phyloP scores from a whole-genome alignment of 1,284 basidiomycete genomes.

The Austropuccinia psidii region DNA sequence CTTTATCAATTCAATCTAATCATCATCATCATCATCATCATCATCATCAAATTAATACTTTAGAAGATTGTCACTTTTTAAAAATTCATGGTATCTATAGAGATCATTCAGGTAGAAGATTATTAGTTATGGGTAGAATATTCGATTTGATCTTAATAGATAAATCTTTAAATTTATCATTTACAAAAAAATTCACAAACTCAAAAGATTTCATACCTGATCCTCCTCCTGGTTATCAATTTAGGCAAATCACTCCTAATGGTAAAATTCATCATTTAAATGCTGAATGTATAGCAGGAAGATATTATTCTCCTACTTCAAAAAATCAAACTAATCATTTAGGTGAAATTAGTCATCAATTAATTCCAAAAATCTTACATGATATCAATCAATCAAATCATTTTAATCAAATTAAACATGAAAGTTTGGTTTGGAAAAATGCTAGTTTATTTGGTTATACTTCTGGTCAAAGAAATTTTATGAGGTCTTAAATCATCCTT shows the following conservation, averaged over 20 bases:
- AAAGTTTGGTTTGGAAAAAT: not conserved
- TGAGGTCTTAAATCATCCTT: conserved; percentile 13
- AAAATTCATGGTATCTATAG: conserved; percentile 16
- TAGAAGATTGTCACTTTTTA: conserved; percentile 7
- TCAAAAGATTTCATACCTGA: conserved; percentile 1
- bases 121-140: conserved; percentile 1
- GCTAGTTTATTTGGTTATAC: conserved; percentile 25
- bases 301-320: conserved; percentile 26
- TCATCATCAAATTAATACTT: not conserved
- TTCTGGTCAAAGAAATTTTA: conserved; percentile 24
- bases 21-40: not conserved
- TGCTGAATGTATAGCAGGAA: conserved; percentile 21
- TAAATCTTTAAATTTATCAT: not conserved
- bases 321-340: conserved; percentile 12
- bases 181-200: not conserved
- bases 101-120: not conserved
- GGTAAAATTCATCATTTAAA: not conserved
- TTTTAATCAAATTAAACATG: not conserved
- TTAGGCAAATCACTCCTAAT: conserved; percentile 8
- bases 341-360: not conserved
- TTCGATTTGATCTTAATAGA: conserved; percentile 3
- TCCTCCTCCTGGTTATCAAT: conserved; percentile 12
- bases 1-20: not conserved
- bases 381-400: not conserved
- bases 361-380: not conserved